phyloP scores from a whole-genome alignment of 2,329 filamentous ascomycete genomes.

The Fusarium armeniacum region DNA sequence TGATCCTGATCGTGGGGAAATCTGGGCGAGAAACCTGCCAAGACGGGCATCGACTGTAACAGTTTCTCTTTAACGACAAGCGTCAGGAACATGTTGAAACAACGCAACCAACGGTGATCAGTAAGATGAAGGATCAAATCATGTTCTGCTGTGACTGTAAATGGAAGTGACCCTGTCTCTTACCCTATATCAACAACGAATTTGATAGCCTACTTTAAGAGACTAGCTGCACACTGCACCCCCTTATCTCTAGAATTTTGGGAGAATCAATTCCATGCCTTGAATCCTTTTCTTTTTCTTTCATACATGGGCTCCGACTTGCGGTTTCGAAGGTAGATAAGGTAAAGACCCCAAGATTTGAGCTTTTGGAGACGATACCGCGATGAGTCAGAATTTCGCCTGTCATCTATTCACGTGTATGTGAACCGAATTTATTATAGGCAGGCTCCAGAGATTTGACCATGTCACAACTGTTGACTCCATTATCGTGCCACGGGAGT shows the following conservation, averaged over 20 bases:
- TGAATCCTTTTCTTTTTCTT: not conserved
- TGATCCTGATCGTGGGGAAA: conserved; percentile 23
- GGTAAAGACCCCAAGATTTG: conserved; percentile 1
- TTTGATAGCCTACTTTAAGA: conserved; percentile 22
- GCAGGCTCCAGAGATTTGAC: conserved; percentile 1
- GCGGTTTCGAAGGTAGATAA: conserved; percentile 21
- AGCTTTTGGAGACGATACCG: not conserved
- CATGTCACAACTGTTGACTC: conserved; percentile 22
- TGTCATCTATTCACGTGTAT: no score
- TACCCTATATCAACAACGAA: not conserved
- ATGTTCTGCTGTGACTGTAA: conserved; percentile 40
- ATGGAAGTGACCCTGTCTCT: not conserved
- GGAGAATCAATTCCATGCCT: conserved; percentile 28
- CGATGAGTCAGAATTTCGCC: not conserved
- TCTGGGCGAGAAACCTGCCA: conserved; percentile 20
- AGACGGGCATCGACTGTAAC: not conserved
- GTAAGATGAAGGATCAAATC: conserved; percentile 26
- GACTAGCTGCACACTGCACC: conserved; percentile 31
- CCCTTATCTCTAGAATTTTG: conserved; percentile 16
- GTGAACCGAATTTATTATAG: no score
- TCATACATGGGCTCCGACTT: conserved; percentile 4
- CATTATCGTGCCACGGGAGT: conserved; percentile 31
- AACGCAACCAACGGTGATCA: not conserved
- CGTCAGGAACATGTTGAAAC: conserved; percentile 3
- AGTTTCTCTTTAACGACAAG: conserved; percentile 20